Evolutionary conservation across 176 grass and related monocot species (phyloP).

Genomic region (Avena sativa): DNA sequence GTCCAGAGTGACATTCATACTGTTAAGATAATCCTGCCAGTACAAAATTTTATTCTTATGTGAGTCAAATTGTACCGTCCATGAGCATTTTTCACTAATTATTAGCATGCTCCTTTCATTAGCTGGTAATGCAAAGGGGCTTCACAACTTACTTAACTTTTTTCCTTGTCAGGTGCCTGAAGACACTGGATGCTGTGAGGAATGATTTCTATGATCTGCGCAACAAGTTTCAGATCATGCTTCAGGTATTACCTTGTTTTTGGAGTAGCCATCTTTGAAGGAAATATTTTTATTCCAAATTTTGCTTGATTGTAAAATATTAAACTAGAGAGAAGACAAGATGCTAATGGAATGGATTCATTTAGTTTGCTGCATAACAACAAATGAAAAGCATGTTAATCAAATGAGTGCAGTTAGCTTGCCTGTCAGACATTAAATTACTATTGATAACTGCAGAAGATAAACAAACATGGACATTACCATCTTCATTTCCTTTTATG

Average conservation of each 20-base stretch:
- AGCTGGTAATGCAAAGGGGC: background rate
- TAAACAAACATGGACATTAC: background rate
- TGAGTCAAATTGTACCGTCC: background rate
- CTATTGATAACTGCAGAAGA: background rate
- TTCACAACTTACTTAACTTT: background rate
- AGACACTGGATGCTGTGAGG: constrained; percentile 43
- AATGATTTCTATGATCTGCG: constrained; percentile 62
- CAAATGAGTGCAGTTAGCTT: background rate
- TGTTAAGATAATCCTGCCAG: constrained; percentile 1
- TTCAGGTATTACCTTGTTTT: constrained; percentile 62
- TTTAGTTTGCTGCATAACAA: background rate
- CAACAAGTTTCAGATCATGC: constrained; percentile 58
- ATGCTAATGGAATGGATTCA: background rate
- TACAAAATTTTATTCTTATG: background rate
- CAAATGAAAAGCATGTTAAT: background rate
- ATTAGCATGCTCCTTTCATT: constrained; percentile 6
- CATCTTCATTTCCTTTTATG: constrained; percentile 16
- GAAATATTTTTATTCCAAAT: background rate
- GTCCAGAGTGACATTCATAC: background rate
- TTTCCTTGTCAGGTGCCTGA: constrained; percentile 55
- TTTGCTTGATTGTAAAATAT: background rate
- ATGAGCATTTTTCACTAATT: background rate
- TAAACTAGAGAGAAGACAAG: background rate
- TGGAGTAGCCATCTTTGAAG: constrained; percentile 1
- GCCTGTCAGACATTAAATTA: background rate